Conservation (phyloP, 2,329 filamentous ascomycete species). For the Arthroderma sp. region DNA sequence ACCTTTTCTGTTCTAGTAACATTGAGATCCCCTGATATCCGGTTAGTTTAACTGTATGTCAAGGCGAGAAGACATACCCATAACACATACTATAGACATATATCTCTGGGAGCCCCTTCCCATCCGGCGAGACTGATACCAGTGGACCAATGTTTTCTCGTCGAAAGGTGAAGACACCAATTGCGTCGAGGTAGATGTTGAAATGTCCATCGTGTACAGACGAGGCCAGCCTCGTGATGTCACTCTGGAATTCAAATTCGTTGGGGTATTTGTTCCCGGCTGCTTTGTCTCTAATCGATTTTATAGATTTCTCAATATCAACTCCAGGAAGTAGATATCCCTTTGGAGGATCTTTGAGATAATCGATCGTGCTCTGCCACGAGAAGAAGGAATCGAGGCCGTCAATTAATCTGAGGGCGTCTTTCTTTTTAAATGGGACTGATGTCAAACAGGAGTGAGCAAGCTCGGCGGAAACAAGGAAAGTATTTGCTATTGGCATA, state of each 20-base stretch:
- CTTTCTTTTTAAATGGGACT: constrained; percentile 16
- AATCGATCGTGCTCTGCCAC: constrained; percentile 19
- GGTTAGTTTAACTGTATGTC: constrained; percentile 5
- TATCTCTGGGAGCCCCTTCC: constrained; percentile 45
- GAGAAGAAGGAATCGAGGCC: constrained; percentile 16
- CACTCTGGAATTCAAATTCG: constrained; percentile 45
- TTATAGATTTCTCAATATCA: constrained; percentile 39
- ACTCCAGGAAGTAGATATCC: constrained; percentile 40
- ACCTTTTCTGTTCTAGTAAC: constrained; percentile 4
- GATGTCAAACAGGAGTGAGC: constrained; percentile 18
- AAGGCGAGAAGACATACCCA: background rate
- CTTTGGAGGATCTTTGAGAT: constrained; percentile 35
- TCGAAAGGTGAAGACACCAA: constrained; percentile 36
- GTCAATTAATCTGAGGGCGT: constrained; percentile 17
- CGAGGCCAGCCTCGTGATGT: constrained; percentile 43
- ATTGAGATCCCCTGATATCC: constrained; percentile 13
- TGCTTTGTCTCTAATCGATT: constrained; percentile 36
- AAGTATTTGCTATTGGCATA: background rate
- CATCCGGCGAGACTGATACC: constrained; percentile 51
- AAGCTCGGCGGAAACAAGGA: constrained; percentile 12
- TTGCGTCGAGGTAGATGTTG: constrained; percentile 15
- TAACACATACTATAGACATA: constrained; percentile 27
- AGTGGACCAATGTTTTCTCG: constrained; percentile 45
- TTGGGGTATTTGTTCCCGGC: constrained; percentile 34
- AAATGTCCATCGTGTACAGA: constrained; percentile 53